A percentile compares a stretch with the other conserved stretches of the same genome.
Evolutionary conservation across 1,139 yeast species (phyloP).

Genomic region (Arxiozyma slooffiae): DNA sequence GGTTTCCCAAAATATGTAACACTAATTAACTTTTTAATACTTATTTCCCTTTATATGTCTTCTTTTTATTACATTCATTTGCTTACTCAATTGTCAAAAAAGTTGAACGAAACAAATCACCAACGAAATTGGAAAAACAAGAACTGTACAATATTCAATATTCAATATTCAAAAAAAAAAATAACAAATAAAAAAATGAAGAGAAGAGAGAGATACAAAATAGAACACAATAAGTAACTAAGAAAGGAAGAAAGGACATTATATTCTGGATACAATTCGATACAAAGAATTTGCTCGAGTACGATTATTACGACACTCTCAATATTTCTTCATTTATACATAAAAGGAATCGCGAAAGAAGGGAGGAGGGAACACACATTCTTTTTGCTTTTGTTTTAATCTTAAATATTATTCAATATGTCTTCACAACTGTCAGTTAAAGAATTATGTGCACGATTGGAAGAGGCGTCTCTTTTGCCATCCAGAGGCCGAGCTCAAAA

Average conservation of each 20-base stretch:
- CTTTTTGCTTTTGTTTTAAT: not conserved
- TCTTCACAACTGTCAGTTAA: not conserved
- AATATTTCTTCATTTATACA: too few relatives aligned
- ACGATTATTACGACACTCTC: too few relatives aligned
- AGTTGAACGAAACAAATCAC: not conserved
- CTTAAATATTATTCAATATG: not conserved
- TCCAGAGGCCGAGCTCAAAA: conserved; percentile 35
- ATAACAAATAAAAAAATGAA: not conserved
- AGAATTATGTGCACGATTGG: conserved; percentile 24
- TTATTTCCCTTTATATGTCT: too few relatives aligned
- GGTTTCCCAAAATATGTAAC: too few relatives aligned
- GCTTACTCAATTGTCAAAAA: not conserved
- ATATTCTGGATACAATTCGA: not conserved
- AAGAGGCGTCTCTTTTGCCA: conserved; percentile 21
- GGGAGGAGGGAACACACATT: not conserved
- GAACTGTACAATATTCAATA: too few relatives aligned
- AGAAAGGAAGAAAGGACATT: not conserved
- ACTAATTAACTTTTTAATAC: too few relatives aligned
- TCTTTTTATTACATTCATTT: not conserved
- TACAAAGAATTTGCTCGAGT: not conserved
- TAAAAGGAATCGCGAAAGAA: not conserved
- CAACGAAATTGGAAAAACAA: not conserved
- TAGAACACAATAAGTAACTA: too few relatives aligned
- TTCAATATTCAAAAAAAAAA: too few relatives aligned
- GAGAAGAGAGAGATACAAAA: not conserved